Evolutionary conservation across 139 green algal species (phyloP), one percentile per base, ranked within the genome.

Genomic region (Volvox africanus): DNA sequence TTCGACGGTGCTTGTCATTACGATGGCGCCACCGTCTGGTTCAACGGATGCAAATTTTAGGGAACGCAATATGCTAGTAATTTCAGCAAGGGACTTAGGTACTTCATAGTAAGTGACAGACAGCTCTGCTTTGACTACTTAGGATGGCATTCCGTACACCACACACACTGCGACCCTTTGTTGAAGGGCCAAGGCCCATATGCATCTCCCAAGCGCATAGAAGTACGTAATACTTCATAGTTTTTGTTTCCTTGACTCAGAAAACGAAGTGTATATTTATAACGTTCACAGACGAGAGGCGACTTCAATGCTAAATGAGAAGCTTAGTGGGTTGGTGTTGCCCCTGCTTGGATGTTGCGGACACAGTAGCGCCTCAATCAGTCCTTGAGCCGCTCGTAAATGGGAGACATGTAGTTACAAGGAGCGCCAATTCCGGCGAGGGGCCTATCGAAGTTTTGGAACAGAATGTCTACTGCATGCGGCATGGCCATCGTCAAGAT

Each of bases 401-500:
- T 61, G 69, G 26, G n/a, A 69, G 37, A 61, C 62, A 33, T 30
- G 73, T 0, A 32, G n/a, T 33, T 6, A 55, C 75, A 22, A 61
- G 30, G 30, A 84, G 50, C 17, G 2, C 44, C 6, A 61, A 13
- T 3, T 14, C 61, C 37, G 69, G 30, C 26, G 50, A 65, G 19
- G 62, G 62, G 28, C 88, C 88, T 26, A 1, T 20, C 18, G 67
- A 88, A 36, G 30, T 68, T 28, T 1, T 35, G 17, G 85, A 89
- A 22, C 86, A 89, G 36, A 81, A 71, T 36, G 73, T 92, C 1
- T 84, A 94, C 17, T 82, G 95, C 20, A 93, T 95, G 91, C 85
- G 91, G 1, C 93, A 95, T 82, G 93, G 91, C 0, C 88, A 93
- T 36, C 68, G 93, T 33, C 68, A 82, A 77, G 92, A 94, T 78